phyloP scores from a whole-genome alignment of 2,329 filamentous ascomycete genomes.

The Xylaria sp. region DNA sequence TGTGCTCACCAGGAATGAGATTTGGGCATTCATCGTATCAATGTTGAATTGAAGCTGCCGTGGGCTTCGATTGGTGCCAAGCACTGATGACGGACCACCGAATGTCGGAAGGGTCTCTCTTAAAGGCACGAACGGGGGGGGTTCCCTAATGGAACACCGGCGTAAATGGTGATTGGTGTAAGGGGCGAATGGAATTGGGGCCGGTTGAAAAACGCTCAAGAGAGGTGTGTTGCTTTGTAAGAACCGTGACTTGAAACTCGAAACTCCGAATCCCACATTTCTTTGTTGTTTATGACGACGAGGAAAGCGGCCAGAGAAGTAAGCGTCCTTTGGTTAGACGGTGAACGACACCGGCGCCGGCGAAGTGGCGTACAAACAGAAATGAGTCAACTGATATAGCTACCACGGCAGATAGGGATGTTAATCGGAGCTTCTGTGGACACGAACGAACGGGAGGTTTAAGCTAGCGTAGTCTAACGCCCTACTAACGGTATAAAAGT shows the following conservation, averaged over 20 bases:
- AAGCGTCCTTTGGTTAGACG: not conserved
- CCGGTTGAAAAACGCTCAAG: constrained; percentile 18
- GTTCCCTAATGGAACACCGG: constrained; percentile 33
- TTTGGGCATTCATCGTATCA: constrained; percentile 51
- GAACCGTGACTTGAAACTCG: constrained; percentile 19
- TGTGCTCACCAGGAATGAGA: constrained; percentile 51
- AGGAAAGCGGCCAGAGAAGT: not conserved
- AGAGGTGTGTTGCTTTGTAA: constrained; percentile 27
- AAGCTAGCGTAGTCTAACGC: constrained; percentile 6
- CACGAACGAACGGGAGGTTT: constrained; percentile 17
- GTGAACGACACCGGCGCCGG: constrained; percentile 30
- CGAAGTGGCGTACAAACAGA: constrained; percentile 33
- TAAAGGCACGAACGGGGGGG: constrained; percentile 44
- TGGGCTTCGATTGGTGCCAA: constrained; percentile 38
- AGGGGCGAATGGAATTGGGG: constrained; percentile 22
- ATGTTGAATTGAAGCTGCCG: constrained; percentile 37
- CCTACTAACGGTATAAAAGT: constrained; percentile 10
- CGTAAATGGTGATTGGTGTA: constrained; percentile 44
- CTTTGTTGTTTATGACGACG: constrained; percentile 20
- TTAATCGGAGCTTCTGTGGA: constrained; percentile 41
- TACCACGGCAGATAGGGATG: constrained; percentile 39
- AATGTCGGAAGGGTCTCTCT: constrained; percentile 45
- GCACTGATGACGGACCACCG: constrained; percentile 40
- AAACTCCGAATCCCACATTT: constrained; percentile 21
- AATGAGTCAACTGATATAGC: constrained; percentile 39